These are phyloP conservation scores for Candida lessepsii DNA, from an alignment of 805 yeast species.

Conservation along the genomic window DNA sequence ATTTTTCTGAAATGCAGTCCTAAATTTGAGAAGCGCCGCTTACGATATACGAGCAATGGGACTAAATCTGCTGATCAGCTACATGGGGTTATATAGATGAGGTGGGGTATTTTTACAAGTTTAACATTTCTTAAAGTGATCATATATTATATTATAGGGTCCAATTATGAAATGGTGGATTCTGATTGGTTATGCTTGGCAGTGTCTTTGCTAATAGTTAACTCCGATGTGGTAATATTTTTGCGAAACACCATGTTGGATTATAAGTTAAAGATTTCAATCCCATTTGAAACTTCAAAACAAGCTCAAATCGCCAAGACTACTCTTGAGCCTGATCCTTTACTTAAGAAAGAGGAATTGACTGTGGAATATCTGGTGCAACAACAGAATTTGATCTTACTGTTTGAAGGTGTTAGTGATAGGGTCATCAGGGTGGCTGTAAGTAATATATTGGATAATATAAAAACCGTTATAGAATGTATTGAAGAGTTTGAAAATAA, in stretches of 20 bases:
- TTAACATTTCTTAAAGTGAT: too few species aligned
- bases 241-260: slow-evolving; percentile 4
- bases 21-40: slow-evolving; percentile 3
- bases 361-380: slow-evolving; percentile 42
- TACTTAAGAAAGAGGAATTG: slow-evolving; percentile 69
- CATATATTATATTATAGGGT: too few species aligned
- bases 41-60: not conserved
- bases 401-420: slow-evolving; percentile 64
- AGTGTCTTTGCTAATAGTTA: too few species aligned
- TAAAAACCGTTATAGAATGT: slow-evolving; percentile 77
- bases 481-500: slow-evolving; percentile 64
- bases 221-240: too few species aligned
- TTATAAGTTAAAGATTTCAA: slow-evolving; percentile 34
- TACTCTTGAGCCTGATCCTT: slow-evolving; percentile 76
- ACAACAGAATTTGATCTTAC: slow-evolving; percentile 39
- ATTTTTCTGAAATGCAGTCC: slow-evolving; percentile 2
- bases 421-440: slow-evolving; percentile 81
- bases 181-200: not conserved
- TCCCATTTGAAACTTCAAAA: slow-evolving; percentile 59
- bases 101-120: too few species aligned
- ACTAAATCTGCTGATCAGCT: not conserved
- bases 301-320: slow-evolving; percentile 66
- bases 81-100: not conserved
- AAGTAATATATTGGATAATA: slow-evolving; percentile 72
- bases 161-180: too few species aligned